Evolutionary conservation across 257 asterid genomes (phyloP).

Genomic region (Solanum piurae): DNA sequence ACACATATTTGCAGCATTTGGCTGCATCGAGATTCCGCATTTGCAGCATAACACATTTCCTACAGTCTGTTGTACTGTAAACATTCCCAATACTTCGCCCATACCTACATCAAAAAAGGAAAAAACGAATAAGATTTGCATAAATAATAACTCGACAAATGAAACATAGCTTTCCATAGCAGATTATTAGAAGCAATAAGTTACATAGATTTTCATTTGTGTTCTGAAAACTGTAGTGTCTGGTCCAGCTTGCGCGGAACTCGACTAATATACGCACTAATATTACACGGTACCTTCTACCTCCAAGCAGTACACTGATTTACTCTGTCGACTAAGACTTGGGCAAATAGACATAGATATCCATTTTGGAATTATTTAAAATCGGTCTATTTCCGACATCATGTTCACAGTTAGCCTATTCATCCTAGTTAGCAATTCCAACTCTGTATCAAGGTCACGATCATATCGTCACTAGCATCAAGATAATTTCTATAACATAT

Average conservation of each 20-base stretch:
- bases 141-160: too few relatives aligned
- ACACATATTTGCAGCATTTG: constrained; percentile 28
- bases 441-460: not conserved
- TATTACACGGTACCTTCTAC: not conserved
- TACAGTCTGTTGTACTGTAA: constrained; percentile 12
- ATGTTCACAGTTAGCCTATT: not conserved
- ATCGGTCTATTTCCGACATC: not conserved
- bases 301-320: not conserved
- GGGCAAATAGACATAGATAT: not conserved
- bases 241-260: not conserved
- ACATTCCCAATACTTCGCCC: constrained; percentile 26
- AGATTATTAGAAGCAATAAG: not conserved
- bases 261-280: not conserved
- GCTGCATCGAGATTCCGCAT: constrained; percentile 29
- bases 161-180: not conserved
- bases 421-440: not conserved
- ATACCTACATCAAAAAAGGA: not conserved
- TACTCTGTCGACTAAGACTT: not conserved
- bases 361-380: not conserved
- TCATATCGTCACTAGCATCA: not conserved
- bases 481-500: not conserved
- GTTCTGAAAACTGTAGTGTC: not conserved
- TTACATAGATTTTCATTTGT: not conserved
- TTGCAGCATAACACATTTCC: constrained; percentile 32
- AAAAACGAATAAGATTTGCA: not conserved